A percentile compares a stretch with the other conserved stretches of the same genome.
Conservation (phyloP, 495 filamentous ascomycete species). For the Aspergillus kassunensis region DNA sequence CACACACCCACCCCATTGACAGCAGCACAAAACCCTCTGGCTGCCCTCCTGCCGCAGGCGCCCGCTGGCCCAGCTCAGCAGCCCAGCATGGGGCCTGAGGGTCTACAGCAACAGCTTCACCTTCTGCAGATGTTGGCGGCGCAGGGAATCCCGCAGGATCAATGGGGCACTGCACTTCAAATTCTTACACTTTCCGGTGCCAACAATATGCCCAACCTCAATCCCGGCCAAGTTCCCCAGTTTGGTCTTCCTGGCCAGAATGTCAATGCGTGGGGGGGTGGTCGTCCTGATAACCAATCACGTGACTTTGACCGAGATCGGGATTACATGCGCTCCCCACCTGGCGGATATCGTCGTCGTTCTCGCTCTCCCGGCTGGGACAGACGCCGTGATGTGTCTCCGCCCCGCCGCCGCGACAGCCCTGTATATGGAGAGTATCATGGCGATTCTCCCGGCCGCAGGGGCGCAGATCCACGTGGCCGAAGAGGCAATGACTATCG, state of each 20-base stretch:
- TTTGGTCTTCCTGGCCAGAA: slow-evolving; percentile 34
- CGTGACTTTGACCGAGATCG: slow-evolving; percentile 60
- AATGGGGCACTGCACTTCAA: slow-evolving; percentile 53
- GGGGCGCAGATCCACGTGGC: slow-evolving; percentile 57
- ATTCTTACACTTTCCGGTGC: slow-evolving; percentile 41
- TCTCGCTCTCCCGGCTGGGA: slow-evolving; percentile 73
- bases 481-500: slow-evolving; percentile 65
- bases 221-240: slow-evolving; percentile 26
- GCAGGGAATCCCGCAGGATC: slow-evolving; percentile 58
- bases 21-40: slow-evolving; percentile 42
- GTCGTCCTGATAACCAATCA: slow-evolving; percentile 39
- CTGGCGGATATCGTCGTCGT: slow-evolving; percentile 60
- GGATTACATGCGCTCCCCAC: slow-evolving; percentile 54
- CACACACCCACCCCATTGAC: slow-evolving; percentile 40
- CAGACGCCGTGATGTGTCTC: slow-evolving; percentile 58
- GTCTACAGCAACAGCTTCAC: slow-evolving; percentile 58
- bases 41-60: slow-evolving; percentile 44
- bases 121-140: slow-evolving; percentile 55
- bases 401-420: slow-evolving; percentile 61
- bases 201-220: slow-evolving; percentile 28
- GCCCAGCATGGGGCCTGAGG: slow-evolving; percentile 32
- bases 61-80: slow-evolving; percentile 27
- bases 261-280: slow-evolving; percentile 37
- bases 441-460: slow-evolving; percentile 56
- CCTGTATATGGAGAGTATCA: slow-evolving; percentile 69